Evolutionary conservation across 2,329 filamentous ascomycete genomes (phyloP).

Genomic region (Trichoderma harzianum): DNA sequence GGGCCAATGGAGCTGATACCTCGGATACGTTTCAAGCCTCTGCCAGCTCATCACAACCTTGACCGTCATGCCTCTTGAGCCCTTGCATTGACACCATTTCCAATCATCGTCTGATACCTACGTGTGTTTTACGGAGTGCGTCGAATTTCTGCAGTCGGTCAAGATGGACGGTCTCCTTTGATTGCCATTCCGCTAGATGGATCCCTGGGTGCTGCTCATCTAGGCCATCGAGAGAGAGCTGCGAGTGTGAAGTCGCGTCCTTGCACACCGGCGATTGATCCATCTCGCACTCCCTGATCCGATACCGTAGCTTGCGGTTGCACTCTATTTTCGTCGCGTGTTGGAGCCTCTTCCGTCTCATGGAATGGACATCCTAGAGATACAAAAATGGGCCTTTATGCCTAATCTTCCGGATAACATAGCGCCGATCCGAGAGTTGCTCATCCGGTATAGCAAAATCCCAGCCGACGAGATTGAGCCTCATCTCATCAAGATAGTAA

Average conservation of each 20-base stretch:
- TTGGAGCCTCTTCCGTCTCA: background rate
- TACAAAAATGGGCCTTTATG: slow-evolving; percentile 37
- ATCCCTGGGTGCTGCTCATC: background rate
- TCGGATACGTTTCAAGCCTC: slow-evolving; percentile 3
- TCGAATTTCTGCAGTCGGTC: background rate
- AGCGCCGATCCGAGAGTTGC: slow-evolving; percentile 35
- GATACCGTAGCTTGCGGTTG: background rate
- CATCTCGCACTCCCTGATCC: background rate
- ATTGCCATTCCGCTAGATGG: background rate
- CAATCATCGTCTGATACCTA: background rate
- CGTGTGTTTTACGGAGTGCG: background rate
- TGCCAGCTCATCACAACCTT: slow-evolving; percentile 9
- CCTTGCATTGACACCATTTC: background rate
- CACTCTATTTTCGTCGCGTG: background rate
- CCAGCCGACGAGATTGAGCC: slow-evolving; percentile 33
- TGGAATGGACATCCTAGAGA: slow-evolving; percentile 35
- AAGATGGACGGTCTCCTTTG: slow-evolving; percentile 3
- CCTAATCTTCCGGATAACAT: slow-evolving; percentile 37
- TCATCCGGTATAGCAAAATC: slow-evolving; percentile 39
- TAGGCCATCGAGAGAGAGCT: background rate
- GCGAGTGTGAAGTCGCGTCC: background rate
- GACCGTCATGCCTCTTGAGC: background rate
- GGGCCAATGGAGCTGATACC: background rate
- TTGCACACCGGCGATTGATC: slow-evolving; percentile 15
- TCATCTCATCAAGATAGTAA: slow-evolving; percentile 37